A percentile compares a stretch with the other conserved stretches of the same genome.
These are phyloP conservation scores for Ascochyta clinopodiicola DNA, from an alignment of 2,329 filamentous ascomycete genomes.

Conservation along the genomic window DNA sequence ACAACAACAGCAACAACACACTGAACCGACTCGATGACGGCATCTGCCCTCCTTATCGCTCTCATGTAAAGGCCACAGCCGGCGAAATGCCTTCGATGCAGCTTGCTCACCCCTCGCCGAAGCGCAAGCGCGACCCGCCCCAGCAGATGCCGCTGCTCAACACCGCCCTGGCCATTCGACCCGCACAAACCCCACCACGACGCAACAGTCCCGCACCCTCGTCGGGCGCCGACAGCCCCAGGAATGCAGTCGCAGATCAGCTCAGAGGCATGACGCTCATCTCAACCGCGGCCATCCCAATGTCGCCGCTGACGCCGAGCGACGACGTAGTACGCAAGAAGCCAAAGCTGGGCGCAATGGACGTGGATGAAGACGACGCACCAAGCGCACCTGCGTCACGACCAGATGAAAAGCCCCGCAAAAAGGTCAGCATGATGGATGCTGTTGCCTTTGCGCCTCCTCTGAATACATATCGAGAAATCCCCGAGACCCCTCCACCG, in stretches of 20 bases:
- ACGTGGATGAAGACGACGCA: conserved; percentile 21
- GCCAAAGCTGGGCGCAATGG: conserved; percentile 41
- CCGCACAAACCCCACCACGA: conserved; percentile 33
- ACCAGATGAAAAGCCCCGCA: conserved; percentile 1
- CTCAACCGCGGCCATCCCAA: conserved; percentile 35
- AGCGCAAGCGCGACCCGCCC: conserved; percentile 47
- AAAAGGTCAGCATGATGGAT: conserved; percentile 11
- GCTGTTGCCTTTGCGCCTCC: conserved; percentile 6
- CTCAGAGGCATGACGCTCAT: conserved; percentile 42
- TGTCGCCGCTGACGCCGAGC: conserved; percentile 44
- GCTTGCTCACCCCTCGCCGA: conserved; percentile 46
- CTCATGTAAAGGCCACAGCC: conserved; percentile 34
- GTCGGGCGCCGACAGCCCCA: conserved; percentile 39
- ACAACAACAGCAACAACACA: background rate
- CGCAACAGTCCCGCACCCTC: conserved; percentile 30
- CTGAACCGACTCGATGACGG: background rate
- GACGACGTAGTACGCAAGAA: conserved; percentile 46
- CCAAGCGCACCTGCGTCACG: conserved; percentile 14
- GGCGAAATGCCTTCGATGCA: conserved; percentile 45
- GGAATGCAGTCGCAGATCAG: conserved; percentile 47
- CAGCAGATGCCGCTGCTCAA: conserved; percentile 41
- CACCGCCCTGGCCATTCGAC: conserved; percentile 37
- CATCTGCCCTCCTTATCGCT: conserved; percentile 8
- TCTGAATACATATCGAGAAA: conserved; percentile 22
- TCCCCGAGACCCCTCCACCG: conserved; percentile 43